Evolutionary conservation across 148 eudicot genomes (phyloP), one percentile per base, ranked within the genome.

Genomic region (Linanthus parryae): DNA sequence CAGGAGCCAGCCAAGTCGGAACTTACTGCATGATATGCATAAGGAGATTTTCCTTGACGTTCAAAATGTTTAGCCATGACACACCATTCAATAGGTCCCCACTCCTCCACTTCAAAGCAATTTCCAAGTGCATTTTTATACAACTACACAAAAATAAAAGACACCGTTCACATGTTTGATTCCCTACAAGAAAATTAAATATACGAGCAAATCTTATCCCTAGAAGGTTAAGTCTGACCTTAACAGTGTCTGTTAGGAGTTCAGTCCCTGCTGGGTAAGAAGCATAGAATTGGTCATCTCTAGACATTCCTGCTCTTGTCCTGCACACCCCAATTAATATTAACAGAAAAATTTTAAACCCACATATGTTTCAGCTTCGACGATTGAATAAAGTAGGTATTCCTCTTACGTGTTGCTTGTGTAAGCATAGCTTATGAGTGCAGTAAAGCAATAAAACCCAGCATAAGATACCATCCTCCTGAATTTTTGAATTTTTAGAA

Each of bases 191-290:
- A 52, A 52, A 27, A 12, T 14, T 11, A 29, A 48, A 18, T 3
- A 19, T 23, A 20, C 35, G 37, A 3, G 15, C 37, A n/a, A 22
- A 15, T 19, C 3, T 29, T 0, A 19, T 5, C 28, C 12, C 50
- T 31, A 52, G 44, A 53, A 26, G 21, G 34, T 13, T 10, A 8
- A 12, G 10, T 37, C 69, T 13, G 16, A 88, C 94, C 87, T 84
- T 84, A 12, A 80, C 62, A 21, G 86, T 68, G 69, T 88, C 96
- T 36, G 89, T 82, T 39, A 88, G 68, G 46, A 88, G 82, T 69
- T 88, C 96, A 19, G 89, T 81, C 47, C 96, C 96, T 41, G 94
- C 90, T 9, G 96, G 90, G 59, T 81, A 84, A 45, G 96, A 79
- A 30, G 94, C 94, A 62, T 88, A 88, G 56, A 70, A 79, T 68